Base-by-base conservation (phyloP, 1,284 basidiomycete genomes). In the Acaromyces ingoldii region DNA sequence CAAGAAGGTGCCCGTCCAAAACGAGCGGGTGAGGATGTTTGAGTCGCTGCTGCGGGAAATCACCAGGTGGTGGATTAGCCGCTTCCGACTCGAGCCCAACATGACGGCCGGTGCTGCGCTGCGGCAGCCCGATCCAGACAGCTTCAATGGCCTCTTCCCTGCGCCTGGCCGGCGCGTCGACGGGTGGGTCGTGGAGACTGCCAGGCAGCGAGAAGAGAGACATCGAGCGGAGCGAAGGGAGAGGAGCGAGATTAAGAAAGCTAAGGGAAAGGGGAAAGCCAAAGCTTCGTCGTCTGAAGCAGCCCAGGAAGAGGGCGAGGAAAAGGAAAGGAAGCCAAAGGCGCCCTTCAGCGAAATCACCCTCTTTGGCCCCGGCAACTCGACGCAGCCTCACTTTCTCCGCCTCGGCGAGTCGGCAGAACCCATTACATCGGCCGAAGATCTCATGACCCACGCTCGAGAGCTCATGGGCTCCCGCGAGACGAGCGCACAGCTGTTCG, bases 401-500 rank as follows among this genome's bases (percentile, higher is more conserved):
- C 71, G 63, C 9, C 64, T 75, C 1, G 74, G 43, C 79, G 83
- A 51, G 81, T 83, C 22, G 79, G 80, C 49, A 4, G 91, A 95
- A 76, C 73, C 80, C 5, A 82, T 95, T 26, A 80, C 84, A 31
- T 86, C 84, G 42, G 79, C 82, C 21, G 89, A 90, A 69, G 91
- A 88, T 58, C 79, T 96, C 36, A 89, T 90, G 85, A 91, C 91
- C 70, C 89, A 91, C 68, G 85, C 85, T 0, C 77, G 93, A 13
- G 85, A 86, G 80, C 82, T 82, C 53, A 80, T 79, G 51, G 95
- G 92, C 2, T 89, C 86, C 19, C 81, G 89, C 55, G 93, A 98
- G 76, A 83, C 85, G 33, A 89, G 88, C 55, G 87, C 90, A 0
- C 89, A 93, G 67, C 81, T 98, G 5, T 97, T 97, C 72, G 93